Evolutionary conservation across 2,329 filamentous ascomycete species (phyloP).

Genomic region (Immersiporthe knoxdaviesiana): DNA sequence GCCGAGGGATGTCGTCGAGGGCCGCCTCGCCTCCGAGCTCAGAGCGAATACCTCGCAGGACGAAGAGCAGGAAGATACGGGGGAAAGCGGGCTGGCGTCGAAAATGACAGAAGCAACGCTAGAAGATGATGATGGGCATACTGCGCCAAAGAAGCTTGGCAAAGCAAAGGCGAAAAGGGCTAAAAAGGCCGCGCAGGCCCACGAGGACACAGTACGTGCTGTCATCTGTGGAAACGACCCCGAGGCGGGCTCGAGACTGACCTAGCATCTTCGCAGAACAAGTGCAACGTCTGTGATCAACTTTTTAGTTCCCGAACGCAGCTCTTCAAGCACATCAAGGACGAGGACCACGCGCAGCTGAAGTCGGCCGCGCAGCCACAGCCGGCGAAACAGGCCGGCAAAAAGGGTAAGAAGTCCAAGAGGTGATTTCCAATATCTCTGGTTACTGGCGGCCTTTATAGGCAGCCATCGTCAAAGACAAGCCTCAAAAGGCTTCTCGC

Average conservation of each 20-base stretch:
- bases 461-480: neutral
- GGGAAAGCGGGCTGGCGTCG: conserved; percentile 1
- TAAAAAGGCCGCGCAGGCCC: conserved; percentile 45
- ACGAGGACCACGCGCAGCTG: conserved; percentile 66
- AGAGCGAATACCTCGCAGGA: conserved; percentile 4
- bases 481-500: neutral
- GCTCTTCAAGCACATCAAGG: conserved; percentile 74
- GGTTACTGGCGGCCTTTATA: neutral
- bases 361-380: conserved; percentile 39
- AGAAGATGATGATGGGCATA: conserved; percentile 30
- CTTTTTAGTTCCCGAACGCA: conserved; percentile 66
- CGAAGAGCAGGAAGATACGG: conserved; percentile 21
- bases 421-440: conserved; percentile 32
- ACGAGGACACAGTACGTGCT: conserved; percentile 31
- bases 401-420: conserved; percentile 44
- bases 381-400: conserved; percentile 38
- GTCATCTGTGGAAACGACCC: conserved; percentile 12
- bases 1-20: conserved; percentile 47
- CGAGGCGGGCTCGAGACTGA: neutral
- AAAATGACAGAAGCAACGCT: conserved; percentile 37
- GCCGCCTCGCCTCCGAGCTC: conserved; percentile 18
- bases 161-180: conserved; percentile 57
- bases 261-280: conserved; percentile 40
- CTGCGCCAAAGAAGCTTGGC: conserved; percentile 47
- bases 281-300: conserved; percentile 50